Conservation (phyloP, 257 asterid species). For the Lycium barbarum region DNA sequence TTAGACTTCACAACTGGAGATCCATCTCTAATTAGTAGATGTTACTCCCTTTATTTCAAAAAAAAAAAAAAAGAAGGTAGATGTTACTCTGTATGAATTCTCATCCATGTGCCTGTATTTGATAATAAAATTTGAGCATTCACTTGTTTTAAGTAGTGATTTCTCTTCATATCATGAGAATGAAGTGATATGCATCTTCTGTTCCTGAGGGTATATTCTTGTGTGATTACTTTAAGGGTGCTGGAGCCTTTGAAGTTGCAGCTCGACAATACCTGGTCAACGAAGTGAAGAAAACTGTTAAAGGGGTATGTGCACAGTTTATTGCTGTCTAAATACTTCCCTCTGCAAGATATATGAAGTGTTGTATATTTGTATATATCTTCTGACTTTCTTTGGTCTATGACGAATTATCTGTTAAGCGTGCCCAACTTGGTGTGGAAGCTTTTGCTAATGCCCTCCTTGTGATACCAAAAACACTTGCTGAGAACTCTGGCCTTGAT, state of each 20-base stretch:
- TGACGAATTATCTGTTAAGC: slow-evolving; percentile 47
- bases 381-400: slow-evolving; percentile 1
- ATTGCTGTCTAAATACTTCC: not conserved
- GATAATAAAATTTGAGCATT: slow-evolving; percentile 6
- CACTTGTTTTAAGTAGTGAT: not conserved
- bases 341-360: not conserved
- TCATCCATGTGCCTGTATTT: not conserved
- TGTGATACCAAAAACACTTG: slow-evolving; percentile 91
- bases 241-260: slow-evolving; percentile 98
- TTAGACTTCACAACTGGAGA: not conserved
- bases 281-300: slow-evolving; percentile 93
- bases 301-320: slow-evolving; percentile 70
- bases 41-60: not conserved
- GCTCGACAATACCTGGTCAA: slow-evolving; percentile 90
- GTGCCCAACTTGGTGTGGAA: slow-evolving; percentile 97
- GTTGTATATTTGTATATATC: not conserved
- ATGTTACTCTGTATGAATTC: slow-evolving; percentile 12
- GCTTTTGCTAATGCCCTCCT: slow-evolving; percentile 99
- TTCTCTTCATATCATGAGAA: not conserved
- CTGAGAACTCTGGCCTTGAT: slow-evolving; percentile 99
- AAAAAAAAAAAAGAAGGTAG: not conserved
- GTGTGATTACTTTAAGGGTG: slow-evolving; percentile 70
- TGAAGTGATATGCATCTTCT: not conserved
- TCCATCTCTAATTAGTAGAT: slow-evolving; percentile 6
- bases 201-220: slow-evolving; percentile 16